Evolutionary conservation across 805 yeast species (phyloP), one percentile per base, ranked within the genome.

Genomic region (Ascoidea tarda): DNA sequence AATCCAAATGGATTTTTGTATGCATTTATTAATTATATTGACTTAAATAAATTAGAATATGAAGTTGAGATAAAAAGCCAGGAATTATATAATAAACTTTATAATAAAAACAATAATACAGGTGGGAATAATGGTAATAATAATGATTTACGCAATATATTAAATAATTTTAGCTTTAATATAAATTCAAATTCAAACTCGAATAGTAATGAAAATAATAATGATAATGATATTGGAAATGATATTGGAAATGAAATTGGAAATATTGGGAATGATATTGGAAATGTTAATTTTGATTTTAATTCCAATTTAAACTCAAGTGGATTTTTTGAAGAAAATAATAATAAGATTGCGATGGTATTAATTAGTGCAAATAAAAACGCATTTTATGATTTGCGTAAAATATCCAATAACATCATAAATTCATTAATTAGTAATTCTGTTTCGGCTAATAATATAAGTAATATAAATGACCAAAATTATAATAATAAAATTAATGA

Each of bases 1-100:
- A 91, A 93, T 62, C 69, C 87, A 1, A 81, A 81, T 57, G 99
- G 99, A 6, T 93, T 90, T 60, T 67, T 91, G 5, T 86, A 93
- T 62, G 81, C 88, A 10, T 87, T 84, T 60, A 84, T 89, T 48
- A 81, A 80, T 54, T 80, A 81, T 57, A 62, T 82, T 49, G 74
- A 73, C 50, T 57, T 69, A 44, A 63, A 69, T 16, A 67, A 66
- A 49, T 59, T 61, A 38, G 14, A 38, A 38, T 38, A 10, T 38
- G 44, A 38, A 38, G 14, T 14, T 10, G 14, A 38, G 14, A 4
- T 10, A 38, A 38, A 38, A 38, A 8, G 14, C 8, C 44, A 38
- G 14, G 14, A 38, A 38, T 14, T 10, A 38, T 14, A 38, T 10
- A 8, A 38, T 10, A 8, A 38, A 38, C 44, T 21, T 21, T 21